phyloP scores from a whole-genome alignment of 768 basidiomycete genomes.

The Suillus brevipes region DNA sequence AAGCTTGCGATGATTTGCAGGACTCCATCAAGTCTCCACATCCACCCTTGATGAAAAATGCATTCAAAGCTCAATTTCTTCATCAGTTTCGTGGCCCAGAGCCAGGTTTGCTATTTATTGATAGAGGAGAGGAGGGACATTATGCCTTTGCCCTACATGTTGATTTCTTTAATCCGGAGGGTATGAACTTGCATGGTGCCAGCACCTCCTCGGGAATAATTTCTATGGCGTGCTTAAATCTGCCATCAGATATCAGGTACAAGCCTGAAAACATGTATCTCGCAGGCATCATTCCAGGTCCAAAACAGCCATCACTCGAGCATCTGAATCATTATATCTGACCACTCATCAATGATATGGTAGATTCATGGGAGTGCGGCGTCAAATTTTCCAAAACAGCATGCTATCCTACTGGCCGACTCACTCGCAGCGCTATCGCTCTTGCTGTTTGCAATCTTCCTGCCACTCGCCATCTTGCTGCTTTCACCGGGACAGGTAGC shows the following conservation, averaged over 20 bases:
- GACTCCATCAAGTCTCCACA: no score
- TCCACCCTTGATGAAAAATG: conserved; percentile 11
- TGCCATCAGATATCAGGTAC: conserved; percentile 36
- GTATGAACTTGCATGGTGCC: conserved; percentile 29
- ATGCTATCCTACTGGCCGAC: conserved; percentile 11
- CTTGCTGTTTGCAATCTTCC: conserved; percentile 33
- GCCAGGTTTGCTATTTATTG: background rate
- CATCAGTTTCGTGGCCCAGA: conserved; percentile 27
- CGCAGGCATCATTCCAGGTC: conserved; percentile 29
- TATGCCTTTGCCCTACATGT: conserved; percentile 16
- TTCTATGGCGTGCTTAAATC: conserved; percentile 26
- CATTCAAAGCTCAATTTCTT: conserved; percentile 32
- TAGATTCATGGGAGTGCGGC: conserved; percentile 6
- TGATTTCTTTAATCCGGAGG: conserved; percentile 39
- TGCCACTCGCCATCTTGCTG: conserved; percentile 22
- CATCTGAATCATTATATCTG: conserved; percentile 23
- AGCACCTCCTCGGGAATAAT: conserved; percentile 31
- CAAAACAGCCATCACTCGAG: conserved; percentile 22
- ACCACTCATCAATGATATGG: conserved; percentile 9
- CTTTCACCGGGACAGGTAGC: conserved; percentile 22
- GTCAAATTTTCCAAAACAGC: conserved; percentile 17
- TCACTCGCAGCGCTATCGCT: conserved; percentile 21
- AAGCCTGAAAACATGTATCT: conserved; percentile 13
- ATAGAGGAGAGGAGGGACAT: conserved; percentile 16
- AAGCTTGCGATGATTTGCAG: background rate